phyloP scores from a whole-genome alignment of 352 stramenopile species.

The Phytophthora pini region DNA sequence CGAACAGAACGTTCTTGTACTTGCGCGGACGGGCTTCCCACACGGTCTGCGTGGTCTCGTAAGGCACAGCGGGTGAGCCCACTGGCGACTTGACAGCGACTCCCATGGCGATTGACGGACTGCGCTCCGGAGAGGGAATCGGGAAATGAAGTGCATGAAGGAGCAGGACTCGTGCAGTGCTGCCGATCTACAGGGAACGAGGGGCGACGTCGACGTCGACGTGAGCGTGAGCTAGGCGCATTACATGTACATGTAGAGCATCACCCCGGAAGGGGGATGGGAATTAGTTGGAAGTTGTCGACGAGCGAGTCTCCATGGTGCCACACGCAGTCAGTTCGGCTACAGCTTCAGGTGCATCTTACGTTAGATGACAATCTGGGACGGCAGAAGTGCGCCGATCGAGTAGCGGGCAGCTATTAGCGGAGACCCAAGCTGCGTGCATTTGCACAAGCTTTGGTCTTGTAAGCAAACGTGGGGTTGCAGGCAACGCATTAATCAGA shows the following conservation, averaged over 20 bases:
- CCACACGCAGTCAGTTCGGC: not conserved
- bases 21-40: slow-evolving; percentile 59
- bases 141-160: slow-evolving; percentile 22
- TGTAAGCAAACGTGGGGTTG: not conserved
- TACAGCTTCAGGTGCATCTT: not conserved
- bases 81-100: slow-evolving; percentile 34
- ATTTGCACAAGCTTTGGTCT: not conserved
- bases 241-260: too few relatives aligned
- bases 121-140: slow-evolving; percentile 17
- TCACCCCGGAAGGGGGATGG: too few relatives aligned
- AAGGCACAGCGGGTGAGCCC: slow-evolving; percentile 25
- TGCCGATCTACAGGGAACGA: slow-evolving; percentile 5
- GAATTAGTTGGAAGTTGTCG: not conserved
- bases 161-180: slow-evolving; percentile 6
- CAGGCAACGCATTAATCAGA: not conserved
- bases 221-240: not conserved
- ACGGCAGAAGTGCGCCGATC: not conserved
- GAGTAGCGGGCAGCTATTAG: not conserved
- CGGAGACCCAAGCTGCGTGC: not conserved
- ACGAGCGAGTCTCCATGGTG: not conserved
- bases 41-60: slow-evolving; percentile 32
- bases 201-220: not conserved
- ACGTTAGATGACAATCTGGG: not conserved
- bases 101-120: slow-evolving; percentile 20
- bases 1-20: slow-evolving; percentile 66